phyloP scores from a whole-genome alignment of 768 basidiomycete genomes.

The Lentinula lateritia region DNA sequence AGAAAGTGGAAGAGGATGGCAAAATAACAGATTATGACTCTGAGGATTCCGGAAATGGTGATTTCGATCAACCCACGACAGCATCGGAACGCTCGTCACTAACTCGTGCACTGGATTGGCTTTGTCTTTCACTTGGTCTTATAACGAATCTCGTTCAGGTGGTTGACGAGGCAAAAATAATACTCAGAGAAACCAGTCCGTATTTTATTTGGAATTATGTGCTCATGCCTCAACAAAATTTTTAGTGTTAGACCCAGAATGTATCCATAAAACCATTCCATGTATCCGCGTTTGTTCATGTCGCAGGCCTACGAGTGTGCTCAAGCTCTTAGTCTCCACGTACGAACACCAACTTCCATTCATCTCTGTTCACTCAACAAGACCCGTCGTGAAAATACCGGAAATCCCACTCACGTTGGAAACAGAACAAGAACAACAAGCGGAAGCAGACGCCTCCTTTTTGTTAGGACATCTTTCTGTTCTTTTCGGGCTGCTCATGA shows the following conservation, averaged over 20 bases:
- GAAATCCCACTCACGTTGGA: slow-evolving; percentile 11
- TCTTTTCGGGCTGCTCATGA: slow-evolving; percentile 58
- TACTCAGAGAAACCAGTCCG: slow-evolving; percentile 47
- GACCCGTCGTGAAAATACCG: background rate
- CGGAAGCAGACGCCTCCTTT: slow-evolving; percentile 40
- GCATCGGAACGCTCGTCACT: background rate
- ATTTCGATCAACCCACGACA: background rate
- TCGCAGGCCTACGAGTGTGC: slow-evolving; percentile 2
- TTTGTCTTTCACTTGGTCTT: slow-evolving; percentile 72
- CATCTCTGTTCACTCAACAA: background rate
- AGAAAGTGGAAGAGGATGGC: slow-evolving; percentile 9
- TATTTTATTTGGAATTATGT: background rate
- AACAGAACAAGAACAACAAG: slow-evolving; percentile 10
- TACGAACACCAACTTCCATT: slow-evolving; percentile 4
- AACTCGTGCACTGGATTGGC: slow-evolving; percentile 52
- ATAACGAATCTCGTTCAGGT: slow-evolving; percentile 72
- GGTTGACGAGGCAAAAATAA: slow-evolving; percentile 38
- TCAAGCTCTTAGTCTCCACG: background rate
- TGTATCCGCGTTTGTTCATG: background rate
- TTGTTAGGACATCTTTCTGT: slow-evolving; percentile 73
- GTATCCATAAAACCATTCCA: background rate
- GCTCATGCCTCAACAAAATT: background rate
- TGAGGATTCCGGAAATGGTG: background rate
- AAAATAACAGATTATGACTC: slow-evolving; percentile 13
- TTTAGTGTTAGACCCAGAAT: slow-evolving; percentile 8